Evolutionary conservation across 371 early-diverging fungal genomes (phyloP).

Genomic region (Mortierella sp.): DNA sequence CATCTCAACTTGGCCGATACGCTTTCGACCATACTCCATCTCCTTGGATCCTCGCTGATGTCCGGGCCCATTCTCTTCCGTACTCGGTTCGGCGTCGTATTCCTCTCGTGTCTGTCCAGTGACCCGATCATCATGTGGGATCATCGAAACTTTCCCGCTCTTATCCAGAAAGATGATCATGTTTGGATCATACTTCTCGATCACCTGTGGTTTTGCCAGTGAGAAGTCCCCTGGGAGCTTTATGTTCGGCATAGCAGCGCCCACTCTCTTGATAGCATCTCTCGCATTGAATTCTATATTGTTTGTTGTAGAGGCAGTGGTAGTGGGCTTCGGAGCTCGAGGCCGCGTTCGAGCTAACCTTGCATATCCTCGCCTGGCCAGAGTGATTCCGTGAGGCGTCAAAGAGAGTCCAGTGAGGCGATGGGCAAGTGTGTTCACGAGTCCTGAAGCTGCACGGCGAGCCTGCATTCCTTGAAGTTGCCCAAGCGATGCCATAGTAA

Average conservation of each 20-base stretch:
- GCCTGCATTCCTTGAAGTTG: conserved; percentile 18
- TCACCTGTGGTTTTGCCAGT: conserved; percentile 14
- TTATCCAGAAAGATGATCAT: conserved; percentile 53
- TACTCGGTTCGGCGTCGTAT: conserved; percentile 1
- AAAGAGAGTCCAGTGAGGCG: conserved; percentile 26
- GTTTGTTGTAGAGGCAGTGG: not conserved
- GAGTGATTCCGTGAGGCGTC: not conserved
- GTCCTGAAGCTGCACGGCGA: conserved; percentile 1
- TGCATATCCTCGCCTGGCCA: conserved; percentile 25
- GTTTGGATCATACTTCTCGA: conserved; percentile 39
- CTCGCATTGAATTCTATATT: not conserved
- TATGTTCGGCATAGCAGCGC: conserved; percentile 6
- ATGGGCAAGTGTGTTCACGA: conserved; percentile 1
- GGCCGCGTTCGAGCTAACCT: conserved; percentile 27
- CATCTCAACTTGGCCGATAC: conserved; percentile 73
- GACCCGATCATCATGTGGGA: conserved; percentile 43
- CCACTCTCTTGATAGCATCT: not conserved
- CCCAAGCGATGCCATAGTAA: conserved; percentile 21
- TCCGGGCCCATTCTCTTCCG: conserved; percentile 1
- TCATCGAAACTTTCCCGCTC: conserved; percentile 44
- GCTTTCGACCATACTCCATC: conserved; percentile 76
- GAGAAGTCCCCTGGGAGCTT: conserved; percentile 26
- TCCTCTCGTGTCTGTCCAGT: conserved; percentile 27
- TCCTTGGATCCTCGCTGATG: conserved; percentile 72
- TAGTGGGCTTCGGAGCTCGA: conserved; percentile 20